These are phyloP conservation scores for Fusarium sp. DNA, from an alignment of 2,329 filamentous ascomycete species.

Conservation along the genomic window DNA sequence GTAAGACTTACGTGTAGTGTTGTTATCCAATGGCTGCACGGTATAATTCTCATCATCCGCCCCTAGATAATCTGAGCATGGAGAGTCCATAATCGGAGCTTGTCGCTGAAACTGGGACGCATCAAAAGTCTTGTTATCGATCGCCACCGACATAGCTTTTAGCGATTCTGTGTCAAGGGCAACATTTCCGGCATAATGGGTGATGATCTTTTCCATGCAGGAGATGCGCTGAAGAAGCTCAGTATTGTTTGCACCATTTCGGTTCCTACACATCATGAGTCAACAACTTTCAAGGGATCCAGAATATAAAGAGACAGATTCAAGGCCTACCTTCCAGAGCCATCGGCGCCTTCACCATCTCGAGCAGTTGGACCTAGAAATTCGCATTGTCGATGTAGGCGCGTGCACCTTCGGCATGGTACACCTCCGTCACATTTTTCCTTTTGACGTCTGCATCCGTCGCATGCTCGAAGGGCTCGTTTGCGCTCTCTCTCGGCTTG, in stretches of 20 bases:
- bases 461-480: conserved; percentile 54
- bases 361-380: conserved; percentile 55
- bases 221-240: conserved; percentile 45
- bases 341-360: conserved; percentile 47
- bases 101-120: conserved; percentile 35
- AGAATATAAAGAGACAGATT: neutral
- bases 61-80: conserved; percentile 44
- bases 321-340: conserved; percentile 33
- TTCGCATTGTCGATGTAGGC: conserved; percentile 63
- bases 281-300: conserved; percentile 11
- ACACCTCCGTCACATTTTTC: conserved; percentile 68
- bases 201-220: conserved; percentile 61
- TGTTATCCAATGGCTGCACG: conserved; percentile 56
- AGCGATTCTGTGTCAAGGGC: conserved; percentile 48
- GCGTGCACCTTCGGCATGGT: conserved; percentile 64
- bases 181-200: conserved; percentile 59
- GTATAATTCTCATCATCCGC: conserved; percentile 56
- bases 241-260: conserved; percentile 39
- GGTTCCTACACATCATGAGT: conserved; percentile 36
- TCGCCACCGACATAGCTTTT: conserved; percentile 56
- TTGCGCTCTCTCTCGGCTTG: conserved; percentile 49
- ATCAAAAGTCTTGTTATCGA: conserved; percentile 52
- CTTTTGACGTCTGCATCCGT: conserved; percentile 66
- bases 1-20: conserved; percentile 54
- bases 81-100: conserved; percentile 37